Conservation (phyloP, 805 yeast species). For the Hanseniaspora lachancei region DNA sequence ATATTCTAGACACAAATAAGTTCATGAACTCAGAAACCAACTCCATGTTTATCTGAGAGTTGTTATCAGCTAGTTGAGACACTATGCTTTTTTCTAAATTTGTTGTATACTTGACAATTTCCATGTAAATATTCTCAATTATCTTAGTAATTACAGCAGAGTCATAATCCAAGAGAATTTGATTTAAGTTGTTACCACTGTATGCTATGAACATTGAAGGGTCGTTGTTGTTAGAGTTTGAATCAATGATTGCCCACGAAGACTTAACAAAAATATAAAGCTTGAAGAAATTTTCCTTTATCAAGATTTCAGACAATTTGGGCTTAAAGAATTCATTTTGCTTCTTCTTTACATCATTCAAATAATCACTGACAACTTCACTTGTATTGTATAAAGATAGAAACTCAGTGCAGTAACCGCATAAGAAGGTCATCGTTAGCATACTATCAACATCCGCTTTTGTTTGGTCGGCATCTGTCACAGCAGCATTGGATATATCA, state of each 20-base stretch:
- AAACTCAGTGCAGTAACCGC: conserved; percentile 4
- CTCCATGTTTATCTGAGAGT: background rate
- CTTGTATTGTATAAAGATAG: background rate
- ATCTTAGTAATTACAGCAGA: conserved; percentile 42
- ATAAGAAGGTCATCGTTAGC: conserved; percentile 12
- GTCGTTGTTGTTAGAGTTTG: conserved; percentile 26
- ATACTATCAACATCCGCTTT: conserved; percentile 25
- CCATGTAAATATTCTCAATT: conserved; percentile 41
- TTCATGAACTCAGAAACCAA: conserved; percentile 34
- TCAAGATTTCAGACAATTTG: conserved; percentile 34
- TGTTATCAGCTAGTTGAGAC: conserved; percentile 14
- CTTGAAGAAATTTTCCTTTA: conserved; percentile 51
- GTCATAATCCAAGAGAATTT: conserved; percentile 46
- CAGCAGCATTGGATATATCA: conserved; percentile 18
- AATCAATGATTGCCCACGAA: conserved; percentile 36
- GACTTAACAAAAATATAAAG: conserved; percentile 52
- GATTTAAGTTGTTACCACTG: conserved; percentile 44
- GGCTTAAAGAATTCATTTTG: conserved; percentile 8
- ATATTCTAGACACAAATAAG: conserved; percentile 45
- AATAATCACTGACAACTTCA: background rate
- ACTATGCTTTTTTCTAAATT: conserved; percentile 17
- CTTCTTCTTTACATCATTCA: background rate
- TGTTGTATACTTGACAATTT: conserved; percentile 44
- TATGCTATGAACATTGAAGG: conserved; percentile 53
- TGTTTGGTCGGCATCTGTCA: conserved; percentile 42